phyloP scores from a whole-genome alignment of 306 rosid genomes.

The Vigna unguiculata region DNA sequence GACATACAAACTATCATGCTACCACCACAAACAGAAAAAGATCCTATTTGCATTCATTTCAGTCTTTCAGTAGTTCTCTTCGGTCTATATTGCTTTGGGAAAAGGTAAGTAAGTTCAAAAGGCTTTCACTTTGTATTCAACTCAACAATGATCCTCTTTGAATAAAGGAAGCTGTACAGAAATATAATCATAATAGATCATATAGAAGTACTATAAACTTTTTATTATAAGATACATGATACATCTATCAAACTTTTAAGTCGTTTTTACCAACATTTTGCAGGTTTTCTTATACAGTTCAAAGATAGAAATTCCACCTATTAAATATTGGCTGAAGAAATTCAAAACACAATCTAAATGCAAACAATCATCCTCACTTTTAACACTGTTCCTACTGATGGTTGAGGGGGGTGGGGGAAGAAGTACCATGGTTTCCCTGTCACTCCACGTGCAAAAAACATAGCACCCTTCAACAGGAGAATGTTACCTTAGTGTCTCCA shows the following conservation, averaged over 20 bases:
- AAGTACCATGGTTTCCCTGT: not conserved
- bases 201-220: not conserved
- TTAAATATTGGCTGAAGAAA: not conserved
- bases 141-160: not conserved
- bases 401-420: not conserved
- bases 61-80: not conserved
- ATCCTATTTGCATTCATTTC: conserved; percentile 13
- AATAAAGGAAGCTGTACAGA: conserved; percentile 3
- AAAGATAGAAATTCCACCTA: not conserved
- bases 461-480: conserved; percentile 24
- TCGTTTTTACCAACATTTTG: not conserved
- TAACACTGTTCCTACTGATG: not conserved
- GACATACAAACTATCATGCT: not conserved
- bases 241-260: not conserved
- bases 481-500: conserved; percentile 93
- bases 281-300: conserved; percentile 22
- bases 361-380: conserved; percentile 6
- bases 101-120: not conserved
- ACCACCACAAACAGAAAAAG: not conserved
- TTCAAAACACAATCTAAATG: not conserved
- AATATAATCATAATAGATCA: not conserved
- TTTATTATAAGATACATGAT: not conserved
- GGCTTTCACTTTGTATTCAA: not conserved
- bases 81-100: conserved; percentile 1
- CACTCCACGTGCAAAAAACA: conserved; percentile 15